Conservation (phyloP, 2,329 filamentous ascomycete genomes). For the Pseudocercospora crystallina region DNA sequence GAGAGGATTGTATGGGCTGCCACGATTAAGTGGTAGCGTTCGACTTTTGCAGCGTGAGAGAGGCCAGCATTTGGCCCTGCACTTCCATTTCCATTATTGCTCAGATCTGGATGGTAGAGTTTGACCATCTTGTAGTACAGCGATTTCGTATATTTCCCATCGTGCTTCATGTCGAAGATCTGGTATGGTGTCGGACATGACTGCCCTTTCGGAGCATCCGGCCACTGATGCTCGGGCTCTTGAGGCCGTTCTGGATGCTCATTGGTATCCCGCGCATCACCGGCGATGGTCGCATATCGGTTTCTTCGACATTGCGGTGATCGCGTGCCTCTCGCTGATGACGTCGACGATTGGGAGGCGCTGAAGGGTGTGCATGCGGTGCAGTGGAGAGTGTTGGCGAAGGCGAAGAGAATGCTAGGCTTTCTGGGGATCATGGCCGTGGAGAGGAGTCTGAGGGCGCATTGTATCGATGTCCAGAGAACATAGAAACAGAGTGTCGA, state of each 20-base stretch:
- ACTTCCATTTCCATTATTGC: conserved; percentile 45
- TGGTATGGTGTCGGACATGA: conserved; percentile 79
- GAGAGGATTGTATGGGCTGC: conserved; percentile 86
- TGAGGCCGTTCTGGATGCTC: conserved; percentile 27
- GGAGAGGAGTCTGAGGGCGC: conserved; percentile 15
- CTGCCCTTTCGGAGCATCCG: conserved; percentile 38
- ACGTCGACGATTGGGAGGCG: conserved; percentile 37
- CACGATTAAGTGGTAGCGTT: conserved; percentile 86
- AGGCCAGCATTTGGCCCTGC: conserved; percentile 48
- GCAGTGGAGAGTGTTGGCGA: conserved; percentile 29
- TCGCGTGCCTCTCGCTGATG: conserved; percentile 41
- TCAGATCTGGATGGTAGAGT: conserved; percentile 82
- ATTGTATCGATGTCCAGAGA: conserved; percentile 12
- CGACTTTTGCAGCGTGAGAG: conserved; percentile 66
- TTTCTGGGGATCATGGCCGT: conserved; percentile 41
- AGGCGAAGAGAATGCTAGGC: conserved; percentile 33
- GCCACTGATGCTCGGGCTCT: conserved; percentile 32
- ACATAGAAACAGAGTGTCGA: no score
- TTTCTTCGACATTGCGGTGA: conserved; percentile 19
- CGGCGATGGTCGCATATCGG: conserved; percentile 36
- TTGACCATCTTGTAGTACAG: conserved; percentile 92
- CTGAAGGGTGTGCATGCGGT: conserved; percentile 20
- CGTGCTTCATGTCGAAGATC: conserved; percentile 66
- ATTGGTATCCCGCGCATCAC: conserved; percentile 24
- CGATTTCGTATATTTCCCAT: conserved; percentile 74